A percentile compares a stretch with the other conserved stretches of the same genome.
These are phyloP conservation scores for Corylus heterophylla DNA, from an alignment of 306 rosid genomes.

Conservation along the genomic window DNA sequence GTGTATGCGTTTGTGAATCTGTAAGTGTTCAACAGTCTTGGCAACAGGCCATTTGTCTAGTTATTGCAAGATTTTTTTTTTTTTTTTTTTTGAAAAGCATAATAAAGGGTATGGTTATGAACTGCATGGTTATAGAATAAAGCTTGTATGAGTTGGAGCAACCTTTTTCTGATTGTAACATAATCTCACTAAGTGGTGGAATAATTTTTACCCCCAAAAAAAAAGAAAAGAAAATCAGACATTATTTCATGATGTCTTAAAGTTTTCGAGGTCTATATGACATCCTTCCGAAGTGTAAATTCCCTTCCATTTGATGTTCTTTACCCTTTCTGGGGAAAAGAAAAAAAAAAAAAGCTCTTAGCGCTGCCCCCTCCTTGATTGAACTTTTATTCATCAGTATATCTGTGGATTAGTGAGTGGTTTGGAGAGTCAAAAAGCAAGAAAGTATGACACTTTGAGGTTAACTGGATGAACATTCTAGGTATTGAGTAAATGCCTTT, in stretches of 20 bases:
- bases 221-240: background rate
- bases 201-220: background rate
- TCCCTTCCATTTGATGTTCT: slow-evolving; percentile 21
- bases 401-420: slow-evolving; percentile 14
- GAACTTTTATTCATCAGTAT: slow-evolving; percentile 23
- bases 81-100: slow-evolving; percentile 6
- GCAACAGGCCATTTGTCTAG: slow-evolving; percentile 14
- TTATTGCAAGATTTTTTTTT: background rate
- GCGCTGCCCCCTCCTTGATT: slow-evolving; percentile 24
- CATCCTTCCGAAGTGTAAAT: slow-evolving; percentile 16
- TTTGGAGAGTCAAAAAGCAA: slow-evolving; percentile 7
- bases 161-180: background rate
- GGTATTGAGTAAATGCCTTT: slow-evolving; percentile 20
- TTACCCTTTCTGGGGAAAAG: slow-evolving; percentile 7
- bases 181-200: background rate
- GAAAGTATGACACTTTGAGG: background rate
- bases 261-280: slow-evolving; percentile 20
- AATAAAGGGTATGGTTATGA: slow-evolving; percentile 8
- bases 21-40: slow-evolving; percentile 2
- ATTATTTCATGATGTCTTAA: slow-evolving; percentile 24
- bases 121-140: slow-evolving; percentile 18
- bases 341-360: slow-evolving; percentile 1
- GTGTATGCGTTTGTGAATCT: background rate
- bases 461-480: slow-evolving; percentile 31
- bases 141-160: slow-evolving; percentile 7